Percentiles rank a stretch among this genome's conserved stretches.
Evolutionary conservation across 139 green algal species (phyloP).

Genomic region (Prasinococcaceae sp.): DNA sequence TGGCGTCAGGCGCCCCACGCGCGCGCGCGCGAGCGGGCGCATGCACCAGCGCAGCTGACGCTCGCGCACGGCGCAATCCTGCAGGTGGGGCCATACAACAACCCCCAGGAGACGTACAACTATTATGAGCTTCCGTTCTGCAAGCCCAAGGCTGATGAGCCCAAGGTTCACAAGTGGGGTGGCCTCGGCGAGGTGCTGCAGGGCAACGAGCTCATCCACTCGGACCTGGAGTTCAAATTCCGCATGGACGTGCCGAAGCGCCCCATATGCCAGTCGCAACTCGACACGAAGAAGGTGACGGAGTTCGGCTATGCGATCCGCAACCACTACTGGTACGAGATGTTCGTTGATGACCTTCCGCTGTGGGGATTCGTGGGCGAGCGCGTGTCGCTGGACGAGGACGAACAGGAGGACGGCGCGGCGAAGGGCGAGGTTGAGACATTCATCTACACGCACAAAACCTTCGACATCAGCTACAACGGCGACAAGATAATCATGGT

Average conservation of each 20-base stretch:
- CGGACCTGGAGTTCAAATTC: constrained; percentile 72
- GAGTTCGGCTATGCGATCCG: constrained; percentile 61
- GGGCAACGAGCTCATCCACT: constrained; percentile 92
- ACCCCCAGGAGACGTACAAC: constrained; percentile 97
- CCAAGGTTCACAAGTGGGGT: constrained; percentile 88
- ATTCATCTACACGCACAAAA: constrained; percentile 87
- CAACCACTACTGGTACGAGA: constrained; percentile 73
- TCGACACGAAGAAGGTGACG: constrained; percentile 39
- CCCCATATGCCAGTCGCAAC: constrained; percentile 47
- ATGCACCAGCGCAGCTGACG: too few relatives aligned
- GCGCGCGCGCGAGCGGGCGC: too few relatives aligned
- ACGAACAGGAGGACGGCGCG: constrained; percentile 24
- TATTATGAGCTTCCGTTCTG: constrained; percentile 91
- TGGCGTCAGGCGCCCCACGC: too few relatives aligned
- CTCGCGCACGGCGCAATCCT: too few relatives aligned
- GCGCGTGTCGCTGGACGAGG: background rate
- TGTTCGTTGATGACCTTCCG: constrained; percentile 52
- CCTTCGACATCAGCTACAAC: constrained; percentile 87
- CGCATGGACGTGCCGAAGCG: constrained; percentile 50
- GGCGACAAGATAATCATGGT: constrained; percentile 85
- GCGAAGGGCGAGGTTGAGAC: constrained; percentile 25
- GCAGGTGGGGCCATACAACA: constrained; percentile 88
- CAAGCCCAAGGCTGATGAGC: constrained; percentile 42
- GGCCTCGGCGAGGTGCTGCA: constrained; percentile 87
- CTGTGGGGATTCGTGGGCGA: constrained; percentile 12